Base-by-base conservation (phyloP, 148 eudicot genomes). In the Vaccinium macrocarpon region DNA sequence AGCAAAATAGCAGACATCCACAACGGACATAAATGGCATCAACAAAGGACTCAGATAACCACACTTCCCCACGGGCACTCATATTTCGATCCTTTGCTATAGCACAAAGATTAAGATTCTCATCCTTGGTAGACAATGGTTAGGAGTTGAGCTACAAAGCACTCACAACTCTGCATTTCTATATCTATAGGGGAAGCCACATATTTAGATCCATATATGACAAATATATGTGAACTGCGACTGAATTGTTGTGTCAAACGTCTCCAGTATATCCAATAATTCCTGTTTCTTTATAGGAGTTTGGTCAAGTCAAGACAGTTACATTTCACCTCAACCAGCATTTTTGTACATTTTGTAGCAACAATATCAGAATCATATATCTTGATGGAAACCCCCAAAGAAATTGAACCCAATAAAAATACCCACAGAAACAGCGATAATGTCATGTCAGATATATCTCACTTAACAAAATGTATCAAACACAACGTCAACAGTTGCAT, bases 231-330 rank as follows among this genome's bases (percentile, higher is more conserved):
- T 7, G 15, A 23, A 42, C 6, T 81, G 23, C 27, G 32, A 27
- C 13, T 66, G 57, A 25, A 82, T 50, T 15, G 10, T 61, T 68
- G 48, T 8, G 35, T 82, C 25, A 70, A 50, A 68, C 59, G 49
- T 82, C 48, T 29, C 81, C n/a, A 46, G 19, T 5, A 81, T 16
- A 68, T 16, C 18, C 12, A 11, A 48, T 81, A 15, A n/a, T 64
- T 81, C 23, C 56, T 38, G 42, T 2, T 62, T 81, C 50, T 64
- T 55, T 27, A 81, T 1, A 23, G 2, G 38, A 48, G 73, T 62
- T 64, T n/a, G 53, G 46, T 25, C 82, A 80, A 59, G 29, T 38
- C 52, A 21, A 32, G 49, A 80, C 19, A 80, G 82, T 59, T 56
- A 59, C 68, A 23, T 38, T 13, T 46, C 46, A 42, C 46, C 46